phyloP scores from a whole-genome alignment of 1,284 basidiomycete genomes.

The Cryptococcus sp. region DNA sequence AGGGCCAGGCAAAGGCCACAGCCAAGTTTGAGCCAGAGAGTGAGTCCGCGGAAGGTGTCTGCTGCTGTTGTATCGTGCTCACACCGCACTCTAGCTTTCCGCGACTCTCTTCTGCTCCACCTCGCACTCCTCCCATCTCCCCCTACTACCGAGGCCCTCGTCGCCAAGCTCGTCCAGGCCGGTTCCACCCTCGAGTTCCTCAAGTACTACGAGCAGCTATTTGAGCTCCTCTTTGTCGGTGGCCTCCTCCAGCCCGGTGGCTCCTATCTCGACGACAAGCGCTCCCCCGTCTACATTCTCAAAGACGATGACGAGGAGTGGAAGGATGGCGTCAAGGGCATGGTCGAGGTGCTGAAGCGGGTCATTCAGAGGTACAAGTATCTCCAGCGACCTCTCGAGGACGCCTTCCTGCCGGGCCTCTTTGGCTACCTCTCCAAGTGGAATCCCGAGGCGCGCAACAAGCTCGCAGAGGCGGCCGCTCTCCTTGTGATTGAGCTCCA shows the following conservation, averaged over 20 bases:
- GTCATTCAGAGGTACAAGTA: constrained; percentile 98
- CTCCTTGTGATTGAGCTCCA: constrained; percentile 79
- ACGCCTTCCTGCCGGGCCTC: constrained; percentile 73
- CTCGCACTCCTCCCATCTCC: constrained; percentile 77
- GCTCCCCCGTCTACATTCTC: constrained; percentile 53
- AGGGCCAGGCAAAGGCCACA: constrained; percentile 52
- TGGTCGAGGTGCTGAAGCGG: constrained; percentile 89
- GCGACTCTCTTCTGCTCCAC: constrained; percentile 91
- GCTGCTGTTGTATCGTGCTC: background rate
- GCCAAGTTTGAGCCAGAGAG: constrained; percentile 57
- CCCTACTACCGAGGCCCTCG: constrained; percentile 60
- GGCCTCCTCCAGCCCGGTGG: constrained; percentile 95
- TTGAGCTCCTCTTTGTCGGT: constrained; percentile 90
- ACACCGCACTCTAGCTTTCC: constrained; percentile 63
- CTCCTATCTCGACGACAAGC: constrained; percentile 74
- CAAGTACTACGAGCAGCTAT: constrained; percentile 93
- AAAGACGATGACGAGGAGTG: constrained; percentile 27
- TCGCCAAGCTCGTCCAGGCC: constrained; percentile 76
- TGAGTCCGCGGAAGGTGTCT: constrained; percentile 26
- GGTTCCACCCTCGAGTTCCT: constrained; percentile 87
- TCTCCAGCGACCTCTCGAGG: constrained; percentile 92
- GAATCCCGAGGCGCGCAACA: constrained; percentile 69
- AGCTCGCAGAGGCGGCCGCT: constrained; percentile 75
- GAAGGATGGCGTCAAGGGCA: constrained; percentile 67
- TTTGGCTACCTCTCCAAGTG: constrained; percentile 85